Evolutionary conservation across 2,329 filamentous ascomycete genomes (phyloP), one percentile per base, ranked within the genome.

Genomic region (Eurotiales sp.): DNA sequence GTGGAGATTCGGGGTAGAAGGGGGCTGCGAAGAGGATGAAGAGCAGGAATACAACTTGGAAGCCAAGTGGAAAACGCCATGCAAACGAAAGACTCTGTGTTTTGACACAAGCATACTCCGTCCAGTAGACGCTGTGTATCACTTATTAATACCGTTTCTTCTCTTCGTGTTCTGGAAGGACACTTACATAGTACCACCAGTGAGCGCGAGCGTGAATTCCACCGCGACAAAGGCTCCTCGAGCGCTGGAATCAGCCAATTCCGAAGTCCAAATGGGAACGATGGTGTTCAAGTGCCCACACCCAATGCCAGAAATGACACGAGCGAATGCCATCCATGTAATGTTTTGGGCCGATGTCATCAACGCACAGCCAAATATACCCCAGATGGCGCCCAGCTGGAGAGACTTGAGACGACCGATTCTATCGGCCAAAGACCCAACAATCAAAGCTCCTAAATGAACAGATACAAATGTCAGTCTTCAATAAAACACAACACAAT

Each of bases 21-120:
- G 58, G 64, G 10, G 68, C 52, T 7, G 68, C 70, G 19, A 56
- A 55, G 10, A 60, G 57, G 15, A 75, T 64, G 17, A 72, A 59
- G 3, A 76, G 40, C 0, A 80, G 81, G 61, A 85, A 85, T 21
- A 78, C 57, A 23, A 83, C 75, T 58, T 81, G 77, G 61, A 82
- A 78, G 4, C 76, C 77, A 15, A 85, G 70, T 0, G 83, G 83
- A 61, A 85, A 84, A 2, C 83, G 73, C 83, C 83, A 77, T 17
- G 72, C 69, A 11, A 81, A 70, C 54, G 34, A 68, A 63, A 58
- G 48, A 36, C 57, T 56, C 41, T 57, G 56, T 2, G 59, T 62
- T 47, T 63, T 62, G 32, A 59, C 22, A 46, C 56, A 59, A 17
- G 52, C 61, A 41, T 61, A 64, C 51, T 64, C 61, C 57, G 61